Conservation (phyloP, 352 stramenopile genomes). For the Globisporangium nunn region DNA sequence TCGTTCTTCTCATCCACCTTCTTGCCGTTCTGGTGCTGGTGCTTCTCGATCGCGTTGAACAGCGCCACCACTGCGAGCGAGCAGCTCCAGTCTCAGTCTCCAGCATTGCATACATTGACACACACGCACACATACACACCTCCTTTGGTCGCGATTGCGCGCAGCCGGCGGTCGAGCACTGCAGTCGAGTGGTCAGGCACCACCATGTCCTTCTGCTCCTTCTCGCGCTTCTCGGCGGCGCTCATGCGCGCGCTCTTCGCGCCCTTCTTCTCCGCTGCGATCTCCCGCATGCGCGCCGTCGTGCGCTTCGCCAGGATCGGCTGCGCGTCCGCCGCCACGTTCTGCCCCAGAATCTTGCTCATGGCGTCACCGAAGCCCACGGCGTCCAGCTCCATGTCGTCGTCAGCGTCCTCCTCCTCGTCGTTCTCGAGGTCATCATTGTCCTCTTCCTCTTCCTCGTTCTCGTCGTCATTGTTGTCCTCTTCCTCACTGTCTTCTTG, state of each 20-base stretch:
- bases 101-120: neutral
- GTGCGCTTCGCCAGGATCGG: conserved; percentile 82
- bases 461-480: conserved; percentile 17
- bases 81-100: neutral
- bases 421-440: conserved; percentile 12
- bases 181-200: conserved; percentile 52
- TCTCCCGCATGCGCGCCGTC: conserved; percentile 78
- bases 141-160: conserved; percentile 81
- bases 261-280: conserved; percentile 66
- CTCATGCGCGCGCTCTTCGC: conserved; percentile 58
- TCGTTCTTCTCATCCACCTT: conserved; percentile 53
- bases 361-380: conserved; percentile 83
- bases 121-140: conserved; percentile 18
- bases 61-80: conserved; percentile 55
- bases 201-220: conserved; percentile 75
- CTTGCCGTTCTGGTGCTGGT: conserved; percentile 65
- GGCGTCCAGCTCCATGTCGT: conserved; percentile 40
- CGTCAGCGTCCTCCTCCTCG: conserved; percentile 13
- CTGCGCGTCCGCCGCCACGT: conserved; percentile 52
- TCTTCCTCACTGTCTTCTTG: conserved; percentile 13
- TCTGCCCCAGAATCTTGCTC: conserved; percentile 81
- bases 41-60: conserved; percentile 84
- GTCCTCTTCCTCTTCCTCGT: conserved; percentile 14
- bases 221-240: conserved; percentile 63
- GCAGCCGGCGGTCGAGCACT: conserved; percentile 56